Conservation (phyloP, 352 stramenopile genomes). For the Globisporangium viniferum region DNA sequence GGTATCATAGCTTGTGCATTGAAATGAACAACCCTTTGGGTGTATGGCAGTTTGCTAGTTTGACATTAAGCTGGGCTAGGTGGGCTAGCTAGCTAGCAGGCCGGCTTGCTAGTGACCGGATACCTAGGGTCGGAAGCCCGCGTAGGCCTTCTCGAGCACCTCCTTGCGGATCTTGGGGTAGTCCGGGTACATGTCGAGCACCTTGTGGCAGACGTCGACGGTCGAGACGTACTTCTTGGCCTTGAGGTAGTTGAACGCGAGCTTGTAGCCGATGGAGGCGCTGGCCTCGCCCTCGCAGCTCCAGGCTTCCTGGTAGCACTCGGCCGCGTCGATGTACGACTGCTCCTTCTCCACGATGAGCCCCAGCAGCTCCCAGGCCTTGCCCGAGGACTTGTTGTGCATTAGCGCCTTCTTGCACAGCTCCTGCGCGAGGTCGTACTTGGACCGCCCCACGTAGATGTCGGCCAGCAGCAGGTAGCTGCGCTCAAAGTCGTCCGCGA, state of each 20-base stretch:
- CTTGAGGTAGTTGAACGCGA: constrained; percentile 97
- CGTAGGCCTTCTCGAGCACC: constrained; percentile 91
- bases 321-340: constrained; percentile 89
- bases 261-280: constrained; percentile 91
- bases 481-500: constrained; percentile 92
- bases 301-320: constrained; percentile 92
- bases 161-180: constrained; percentile 95
- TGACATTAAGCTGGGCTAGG: too few species aligned
- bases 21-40: not conserved
- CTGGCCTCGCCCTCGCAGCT: constrained; percentile 80
- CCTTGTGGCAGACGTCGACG: constrained; percentile 92
- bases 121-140: constrained; percentile 74
- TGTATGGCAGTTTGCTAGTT: too few species aligned
- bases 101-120: too few species aligned
- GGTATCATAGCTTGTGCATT: not conserved
- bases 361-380: constrained; percentile 92
- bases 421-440: constrained; percentile 92
- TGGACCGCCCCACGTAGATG: constrained; percentile 89
- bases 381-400: constrained; percentile 91
- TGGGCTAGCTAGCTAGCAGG: too few species aligned
- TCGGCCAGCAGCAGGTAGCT: constrained; percentile 93
- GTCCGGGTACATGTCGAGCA: constrained; percentile 91
- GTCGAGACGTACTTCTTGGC: constrained; percentile 87
- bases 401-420: constrained; percentile 91
- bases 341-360: constrained; percentile 95